These are phyloP conservation scores for Amoeboaphelidium occidentale DNA, from an alignment of 371 early-diverging fungal genomes.

Conservation along the genomic window DNA sequence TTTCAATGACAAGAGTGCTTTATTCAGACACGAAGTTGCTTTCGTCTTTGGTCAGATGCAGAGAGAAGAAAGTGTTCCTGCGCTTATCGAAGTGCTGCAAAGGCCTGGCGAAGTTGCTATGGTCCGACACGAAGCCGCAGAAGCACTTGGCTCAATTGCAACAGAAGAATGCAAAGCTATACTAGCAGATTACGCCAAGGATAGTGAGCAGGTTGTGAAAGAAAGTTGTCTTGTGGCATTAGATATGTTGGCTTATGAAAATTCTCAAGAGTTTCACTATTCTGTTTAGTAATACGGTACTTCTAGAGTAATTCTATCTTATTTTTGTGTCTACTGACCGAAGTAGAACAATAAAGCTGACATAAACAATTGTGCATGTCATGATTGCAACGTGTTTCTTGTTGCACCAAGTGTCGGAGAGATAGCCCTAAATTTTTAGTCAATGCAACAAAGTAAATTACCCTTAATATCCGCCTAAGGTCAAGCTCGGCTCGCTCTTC, in stretches of 20 bases:
- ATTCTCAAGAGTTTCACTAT: too few relatives aligned
- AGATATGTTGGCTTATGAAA: constrained; percentile 90
- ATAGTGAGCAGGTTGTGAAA: constrained; percentile 66
- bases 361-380: too few relatives aligned
- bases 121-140: constrained; percentile 99
- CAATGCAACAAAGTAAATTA: too few relatives aligned
- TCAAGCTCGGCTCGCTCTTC: too few relatives aligned
- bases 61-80: constrained; percentile 64
- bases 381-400: too few relatives aligned
- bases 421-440: too few relatives aligned
- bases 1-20: constrained; percentile 52
- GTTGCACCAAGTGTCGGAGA: too few relatives aligned
- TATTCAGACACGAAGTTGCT: constrained; percentile 93
- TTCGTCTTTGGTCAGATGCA: constrained; percentile 98
- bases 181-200: constrained; percentile 41
- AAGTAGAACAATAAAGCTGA: too few relatives aligned
- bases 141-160: constrained; percentile 97
- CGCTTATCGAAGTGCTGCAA: constrained; percentile 40
- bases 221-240: constrained; percentile 91
- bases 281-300: too few relatives aligned
- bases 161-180: constrained; percentile 58
- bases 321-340: too few relatives aligned
- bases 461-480: too few relatives aligned
- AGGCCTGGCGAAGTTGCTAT: constrained; percentile 63
- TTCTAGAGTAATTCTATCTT: too few relatives aligned